Evolutionary conservation across 2,329 filamentous ascomycete species (phyloP), one percentile per base, ranked within the genome.

Genomic region (Alternaria angustiovoidea): DNA sequence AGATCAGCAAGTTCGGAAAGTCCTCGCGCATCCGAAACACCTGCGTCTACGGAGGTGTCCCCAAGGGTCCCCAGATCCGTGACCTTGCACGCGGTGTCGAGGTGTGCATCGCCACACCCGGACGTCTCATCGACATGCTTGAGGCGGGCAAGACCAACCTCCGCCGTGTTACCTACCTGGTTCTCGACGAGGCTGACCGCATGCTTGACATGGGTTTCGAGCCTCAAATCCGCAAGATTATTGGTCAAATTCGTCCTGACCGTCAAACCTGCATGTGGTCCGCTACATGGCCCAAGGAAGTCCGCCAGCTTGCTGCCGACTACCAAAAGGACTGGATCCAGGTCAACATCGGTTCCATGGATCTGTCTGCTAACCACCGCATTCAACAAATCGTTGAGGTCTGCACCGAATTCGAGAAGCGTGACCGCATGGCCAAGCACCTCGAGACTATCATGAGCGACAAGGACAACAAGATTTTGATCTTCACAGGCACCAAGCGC

Each of bases 191-290:
- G 85, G 95, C 95, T 79, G 95, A 99, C 83, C 94, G 95, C 77
- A 99, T 99, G 95, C 87, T 99, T 79, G 95, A 99, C 84, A 99
- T 99, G 95, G 95, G 95, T 88, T 98, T 99, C 83, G 95, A 99
- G 84, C 95, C 95, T 69, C 95, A 98, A 81, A 98, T 99, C 75
- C 93, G 95, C 85, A 98, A 98, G 86, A 98, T 99, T 69, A 94
- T 99, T 71, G 87, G 91, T 66, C 95, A 99, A 84, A 98, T 98
- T 81, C 93, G 95, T 72, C 95, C 95, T 54, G 95, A 99, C 80
- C 91, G 95, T 86, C 95, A 99, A 82, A 99, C 95, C 65, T 95
- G 95, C 85, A 97, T 99, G 93, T 99, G 94, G 93, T 99, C 95
- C 62, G 95, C 95, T 72, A 99, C 95, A 7, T 99, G 95, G 94